A percentile compares a stretch with the other conserved stretches of the same genome.
Conservation (phyloP, 2,329 filamentous ascomycete genomes). For the Canariomyces notabilis region DNA sequence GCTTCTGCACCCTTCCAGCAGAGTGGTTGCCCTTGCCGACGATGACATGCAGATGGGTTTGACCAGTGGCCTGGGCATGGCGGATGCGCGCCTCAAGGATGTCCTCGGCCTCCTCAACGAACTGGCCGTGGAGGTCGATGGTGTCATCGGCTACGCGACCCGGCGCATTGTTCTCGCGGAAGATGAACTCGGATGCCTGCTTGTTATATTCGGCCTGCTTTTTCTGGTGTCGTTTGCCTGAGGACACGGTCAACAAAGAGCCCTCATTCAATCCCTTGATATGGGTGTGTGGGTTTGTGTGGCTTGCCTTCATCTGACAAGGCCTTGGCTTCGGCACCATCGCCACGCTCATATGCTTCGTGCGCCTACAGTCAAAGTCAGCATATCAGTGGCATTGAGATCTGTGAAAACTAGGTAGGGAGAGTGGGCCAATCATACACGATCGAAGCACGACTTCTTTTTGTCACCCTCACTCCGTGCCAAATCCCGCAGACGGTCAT, state of each 20-base stretch:
- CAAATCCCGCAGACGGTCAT: conserved; percentile 81
- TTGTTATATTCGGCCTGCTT: conserved; percentile 86
- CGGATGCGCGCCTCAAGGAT: conserved; percentile 83
- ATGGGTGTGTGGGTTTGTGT: neutral
- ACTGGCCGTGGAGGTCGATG: conserved; percentile 92
- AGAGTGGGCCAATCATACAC: conserved; percentile 41
- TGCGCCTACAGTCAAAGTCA: conserved; percentile 47
- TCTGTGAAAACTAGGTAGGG: no score
- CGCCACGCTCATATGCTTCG: conserved; percentile 76
- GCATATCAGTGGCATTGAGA: no score
- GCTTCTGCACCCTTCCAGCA: conserved; percentile 75
- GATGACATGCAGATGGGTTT: conserved; percentile 86
- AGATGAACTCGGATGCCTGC: conserved; percentile 90
- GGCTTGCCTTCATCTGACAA: conserved; percentile 67
- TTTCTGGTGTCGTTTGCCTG: conserved; percentile 66
- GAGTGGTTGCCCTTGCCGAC: conserved; percentile 94
- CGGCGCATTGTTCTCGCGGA: conserved; percentile 84
- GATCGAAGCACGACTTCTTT: conserved; percentile 71
- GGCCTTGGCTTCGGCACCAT: conserved; percentile 77
- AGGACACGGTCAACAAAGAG: neutral
- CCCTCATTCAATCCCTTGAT: neutral
- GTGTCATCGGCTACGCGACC: conserved; percentile 73
- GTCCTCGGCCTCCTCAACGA: conserved; percentile 88
- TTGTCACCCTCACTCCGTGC: conserved; percentile 77
- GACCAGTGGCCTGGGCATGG: conserved; percentile 66